phyloP scores from a whole-genome alignment of 352 stramenopile genomes.

The Phytopythium mirpurense region DNA sequence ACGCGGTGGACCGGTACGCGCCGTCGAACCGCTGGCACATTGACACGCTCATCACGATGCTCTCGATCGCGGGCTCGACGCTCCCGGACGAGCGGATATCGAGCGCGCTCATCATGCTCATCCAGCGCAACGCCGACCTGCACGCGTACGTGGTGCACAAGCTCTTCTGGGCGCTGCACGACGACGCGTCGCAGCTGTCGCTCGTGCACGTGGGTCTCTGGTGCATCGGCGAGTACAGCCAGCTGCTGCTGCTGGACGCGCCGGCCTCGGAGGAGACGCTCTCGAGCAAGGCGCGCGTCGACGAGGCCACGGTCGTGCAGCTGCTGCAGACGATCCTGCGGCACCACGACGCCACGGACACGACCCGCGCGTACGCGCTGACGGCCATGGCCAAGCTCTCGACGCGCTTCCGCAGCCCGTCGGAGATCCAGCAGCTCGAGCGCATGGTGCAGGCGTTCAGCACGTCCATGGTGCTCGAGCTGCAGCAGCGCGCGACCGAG shows the following conservation, averaged over 20 bases:
- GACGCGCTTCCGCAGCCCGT: constrained; percentile 78
- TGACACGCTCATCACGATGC: constrained; percentile 98
- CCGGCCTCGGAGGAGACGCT: constrained; percentile 59
- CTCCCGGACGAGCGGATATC: constrained; percentile 93
- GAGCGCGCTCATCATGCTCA: constrained; percentile 94
- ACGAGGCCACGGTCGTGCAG: constrained; percentile 64
- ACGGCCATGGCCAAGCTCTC: constrained; percentile 95
- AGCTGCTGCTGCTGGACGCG: constrained; percentile 80
- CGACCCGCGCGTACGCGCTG: constrained; percentile 78
- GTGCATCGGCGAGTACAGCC: constrained; percentile 97
- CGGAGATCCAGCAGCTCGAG: constrained; percentile 74
- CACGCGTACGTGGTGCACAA: constrained; percentile 97
- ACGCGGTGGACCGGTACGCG: constrained; percentile 80
- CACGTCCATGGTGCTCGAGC: constrained; percentile 90
- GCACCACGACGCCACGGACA: constrained; percentile 74
- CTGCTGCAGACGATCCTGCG: constrained; percentile 79
- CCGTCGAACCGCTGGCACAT: constrained; percentile 89
- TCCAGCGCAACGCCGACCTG: constrained; percentile 87
- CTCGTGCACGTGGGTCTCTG: constrained; percentile 98
- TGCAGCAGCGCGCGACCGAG: constrained; percentile 97
- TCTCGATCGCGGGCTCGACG: constrained; percentile 95
- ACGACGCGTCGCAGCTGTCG: constrained; percentile 93
- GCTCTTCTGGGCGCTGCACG: constrained; percentile 93
- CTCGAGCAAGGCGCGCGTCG: constrained; percentile 55
- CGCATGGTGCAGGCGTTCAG: constrained; percentile 89